A percentile compares a stretch with the other conserved stretches of the same genome.
These are phyloP conservation scores for Hevea brasiliensis DNA, from an alignment of 345 rosid genomes.

Conservation along the genomic window DNA sequence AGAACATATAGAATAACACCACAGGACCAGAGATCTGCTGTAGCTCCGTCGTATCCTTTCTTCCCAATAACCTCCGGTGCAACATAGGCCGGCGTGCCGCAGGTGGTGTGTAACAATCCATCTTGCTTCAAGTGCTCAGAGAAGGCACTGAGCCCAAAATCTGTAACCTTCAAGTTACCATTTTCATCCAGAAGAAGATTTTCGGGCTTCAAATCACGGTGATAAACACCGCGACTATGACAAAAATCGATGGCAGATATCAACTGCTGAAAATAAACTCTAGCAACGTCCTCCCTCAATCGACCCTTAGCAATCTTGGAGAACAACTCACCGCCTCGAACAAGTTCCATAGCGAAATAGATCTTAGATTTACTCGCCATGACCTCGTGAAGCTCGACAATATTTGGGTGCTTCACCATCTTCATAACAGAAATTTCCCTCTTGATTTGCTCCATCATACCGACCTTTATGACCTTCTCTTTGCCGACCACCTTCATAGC, in stretches of 20 bases:
- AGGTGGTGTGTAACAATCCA: conserved; percentile 77
- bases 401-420: conserved; percentile 81
- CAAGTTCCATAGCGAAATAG: conserved; percentile 92
- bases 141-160: conserved; percentile 82
- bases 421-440: conserved; percentile 92
- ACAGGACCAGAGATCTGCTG: conserved; percentile 91
- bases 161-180: conserved; percentile 77
- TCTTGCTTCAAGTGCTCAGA: conserved; percentile 75
- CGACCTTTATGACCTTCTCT: conserved; percentile 76
- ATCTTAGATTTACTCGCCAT: conserved; percentile 96
- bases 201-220: conserved; percentile 88
- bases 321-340: conserved; percentile 84
- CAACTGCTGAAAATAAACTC: conserved; percentile 76
- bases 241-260: conserved; percentile 87
- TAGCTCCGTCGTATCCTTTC: conserved; percentile 88
- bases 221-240: conserved; percentile 90
- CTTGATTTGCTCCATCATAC: conserved; percentile 88
- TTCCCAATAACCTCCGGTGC: conserved; percentile 85
- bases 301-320: conserved; percentile 62
- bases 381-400: conserved; percentile 84
- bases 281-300: conserved; percentile 64
- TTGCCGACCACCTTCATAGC: conserved; percentile 91
- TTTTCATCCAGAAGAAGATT: conserved; percentile 74
- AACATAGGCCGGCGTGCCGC: conserved; percentile 94
- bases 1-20: conserved; percentile 86